A percentile compares a stretch with the other conserved stretches of the same genome.
Conservation (phyloP, 2,329 filamentous ascomycete species). For the Colletotrichum magnum region DNA sequence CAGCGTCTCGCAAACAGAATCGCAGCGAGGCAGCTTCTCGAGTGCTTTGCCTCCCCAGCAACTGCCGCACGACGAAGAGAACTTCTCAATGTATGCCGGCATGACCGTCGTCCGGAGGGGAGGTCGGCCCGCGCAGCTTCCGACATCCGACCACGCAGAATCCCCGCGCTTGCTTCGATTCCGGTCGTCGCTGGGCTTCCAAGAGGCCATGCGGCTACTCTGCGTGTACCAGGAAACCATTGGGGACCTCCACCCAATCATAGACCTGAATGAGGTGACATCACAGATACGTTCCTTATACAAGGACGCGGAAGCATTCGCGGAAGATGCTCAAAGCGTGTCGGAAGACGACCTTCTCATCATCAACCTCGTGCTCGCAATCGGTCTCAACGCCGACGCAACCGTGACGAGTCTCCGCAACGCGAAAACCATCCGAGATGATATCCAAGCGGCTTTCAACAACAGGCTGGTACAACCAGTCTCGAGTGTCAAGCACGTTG, state of each 20-base stretch:
- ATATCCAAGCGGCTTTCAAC: background rate
- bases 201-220: background rate
- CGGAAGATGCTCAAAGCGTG: background rate
- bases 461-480: background rate
- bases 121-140: background rate
- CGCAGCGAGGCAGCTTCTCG: conserved; percentile 31
- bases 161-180: background rate
- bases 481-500: background rate
- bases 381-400: conserved; percentile 35
- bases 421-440: background rate
- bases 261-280: background rate
- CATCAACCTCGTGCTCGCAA: conserved; percentile 35
- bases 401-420: conserved; percentile 4
- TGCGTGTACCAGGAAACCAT: background rate
- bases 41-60: background rate
- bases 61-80: background rate
- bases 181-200: background rate
- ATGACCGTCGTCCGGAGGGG: background rate
- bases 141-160: background rate
- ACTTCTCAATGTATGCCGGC: background rate
- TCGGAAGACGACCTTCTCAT: conserved; percentile 36
- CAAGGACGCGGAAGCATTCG: background rate
- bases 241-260: conserved; percentile 1
- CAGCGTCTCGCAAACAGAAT: conserved; percentile 44
- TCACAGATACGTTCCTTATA: background rate